These are phyloP conservation scores for Falciphora oryzae DNA, from an alignment of 2,329 filamentous ascomycete species.

Conservation along the genomic window DNA sequence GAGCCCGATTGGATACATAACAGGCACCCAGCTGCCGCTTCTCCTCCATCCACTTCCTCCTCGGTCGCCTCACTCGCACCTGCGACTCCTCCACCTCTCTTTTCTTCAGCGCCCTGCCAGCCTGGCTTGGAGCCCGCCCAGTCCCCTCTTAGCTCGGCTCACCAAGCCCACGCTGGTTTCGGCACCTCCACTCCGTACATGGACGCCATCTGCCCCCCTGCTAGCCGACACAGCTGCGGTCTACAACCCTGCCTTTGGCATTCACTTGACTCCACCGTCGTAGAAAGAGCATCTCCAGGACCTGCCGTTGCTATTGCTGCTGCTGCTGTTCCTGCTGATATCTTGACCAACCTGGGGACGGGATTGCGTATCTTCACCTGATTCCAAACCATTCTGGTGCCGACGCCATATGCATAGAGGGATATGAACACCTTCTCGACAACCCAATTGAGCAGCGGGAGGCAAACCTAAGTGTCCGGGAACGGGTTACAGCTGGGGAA, in stretches of 20 bases:
- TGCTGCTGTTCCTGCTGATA: background rate
- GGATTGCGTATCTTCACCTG: no score
- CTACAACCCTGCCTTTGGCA: background rate
- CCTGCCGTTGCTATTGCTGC: no score
- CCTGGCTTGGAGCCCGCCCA: background rate
- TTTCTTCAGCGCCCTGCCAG: background rate
- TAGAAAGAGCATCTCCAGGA: background rate
- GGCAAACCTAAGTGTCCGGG: background rate
- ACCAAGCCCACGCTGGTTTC: background rate
- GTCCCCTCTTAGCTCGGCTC: background rate
- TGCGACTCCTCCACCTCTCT: background rate
- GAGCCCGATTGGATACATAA: no score
- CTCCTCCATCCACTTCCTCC: no score
- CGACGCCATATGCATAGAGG: background rate
- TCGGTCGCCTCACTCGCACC: background rate
- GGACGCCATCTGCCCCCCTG: background rate
- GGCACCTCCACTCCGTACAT: background rate
- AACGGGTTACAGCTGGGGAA: background rate
- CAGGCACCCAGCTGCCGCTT: background rate
- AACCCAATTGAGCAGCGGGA: slow-evolving; percentile 1
- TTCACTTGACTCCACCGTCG: background rate
- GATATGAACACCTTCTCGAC: slow-evolving; percentile 6
- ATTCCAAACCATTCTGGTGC: background rate
- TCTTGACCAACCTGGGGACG: background rate
- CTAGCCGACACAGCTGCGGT: background rate